phyloP scores from a whole-genome alignment of 371 early-diverging fungal genomes.

The Blakeslea trispora region DNA sequence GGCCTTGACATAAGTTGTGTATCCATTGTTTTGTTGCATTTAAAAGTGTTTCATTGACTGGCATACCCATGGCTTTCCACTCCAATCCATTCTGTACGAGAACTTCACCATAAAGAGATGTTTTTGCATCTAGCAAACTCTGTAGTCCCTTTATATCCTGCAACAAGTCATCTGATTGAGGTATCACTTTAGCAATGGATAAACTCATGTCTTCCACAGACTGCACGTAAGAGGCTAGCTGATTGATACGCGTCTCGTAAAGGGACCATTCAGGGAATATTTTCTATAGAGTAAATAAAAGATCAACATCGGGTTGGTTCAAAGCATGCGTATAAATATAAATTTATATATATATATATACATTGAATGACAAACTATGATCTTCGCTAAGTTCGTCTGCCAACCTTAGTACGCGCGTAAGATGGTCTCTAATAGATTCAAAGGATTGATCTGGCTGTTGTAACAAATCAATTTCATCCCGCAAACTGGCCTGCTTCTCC shows the following conservation, averaged over 20 bases:
- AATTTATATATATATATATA: constrained; percentile 14
- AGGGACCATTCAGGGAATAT: constrained; percentile 47
- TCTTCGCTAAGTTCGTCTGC: constrained; percentile 44
- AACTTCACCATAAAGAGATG: constrained; percentile 37
- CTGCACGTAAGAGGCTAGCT: constrained; percentile 41
- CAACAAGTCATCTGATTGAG: constrained; percentile 38
- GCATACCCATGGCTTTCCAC: constrained; percentile 54
- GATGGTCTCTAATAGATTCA: constrained; percentile 28
- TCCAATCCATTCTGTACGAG: constrained; percentile 46
- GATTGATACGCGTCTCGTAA: constrained; percentile 36
- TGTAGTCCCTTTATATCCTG: constrained; percentile 41
- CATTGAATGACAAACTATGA: constrained; percentile 33
- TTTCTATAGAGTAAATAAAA: constrained; percentile 5
- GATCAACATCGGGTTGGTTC: too few relatives aligned
- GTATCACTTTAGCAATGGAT: constrained; percentile 28
- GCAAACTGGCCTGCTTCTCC: constrained; percentile 20
- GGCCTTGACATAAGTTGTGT: constrained; percentile 33
- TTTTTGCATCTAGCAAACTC: constrained; percentile 31
- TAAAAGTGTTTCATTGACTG: constrained; percentile 44
- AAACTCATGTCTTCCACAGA: constrained; percentile 48
- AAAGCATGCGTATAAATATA: background rate
- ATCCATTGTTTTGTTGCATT: constrained; percentile 42
- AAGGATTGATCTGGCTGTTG: constrained; percentile 30
- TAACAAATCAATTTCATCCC: constrained; percentile 31
- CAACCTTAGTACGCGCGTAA: constrained; percentile 30